These are phyloP conservation scores for Scedosporium apiospermum DNA, from an alignment of 2,329 filamentous ascomycete genomes.

Conservation along the genomic window DNA sequence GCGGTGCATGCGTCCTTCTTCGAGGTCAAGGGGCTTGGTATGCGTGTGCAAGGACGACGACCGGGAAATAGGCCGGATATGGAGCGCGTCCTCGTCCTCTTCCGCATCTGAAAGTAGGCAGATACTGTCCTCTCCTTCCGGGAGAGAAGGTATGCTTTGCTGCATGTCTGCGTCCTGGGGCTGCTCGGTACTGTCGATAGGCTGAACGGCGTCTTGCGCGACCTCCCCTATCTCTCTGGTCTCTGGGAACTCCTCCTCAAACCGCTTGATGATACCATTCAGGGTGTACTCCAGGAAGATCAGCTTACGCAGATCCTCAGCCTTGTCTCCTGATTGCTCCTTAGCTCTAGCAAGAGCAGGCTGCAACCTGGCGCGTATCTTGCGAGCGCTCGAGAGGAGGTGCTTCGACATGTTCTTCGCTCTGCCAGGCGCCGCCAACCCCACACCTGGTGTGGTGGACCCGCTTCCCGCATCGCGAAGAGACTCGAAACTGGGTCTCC, in stretches of 20 bases:
- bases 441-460: constrained; percentile 26
- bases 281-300: constrained; percentile 83
- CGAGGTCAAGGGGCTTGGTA: constrained; percentile 43
- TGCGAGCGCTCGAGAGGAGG: constrained; percentile 74
- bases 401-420: constrained; percentile 93
- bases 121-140: constrained; percentile 33
- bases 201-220: neutral
- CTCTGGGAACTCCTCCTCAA: constrained; percentile 93
- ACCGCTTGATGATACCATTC: constrained; percentile 84
- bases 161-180: neutral
- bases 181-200: constrained; percentile 4
- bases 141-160: constrained; percentile 18
- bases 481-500: constrained; percentile 42
- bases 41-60: constrained; percentile 40
- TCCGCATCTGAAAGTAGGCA: neutral
- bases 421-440: constrained; percentile 43
- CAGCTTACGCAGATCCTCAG: constrained; percentile 66
- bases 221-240: constrained; percentile 42
- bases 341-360: constrained; percentile 70
- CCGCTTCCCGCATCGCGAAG: constrained; percentile 43
- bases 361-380: constrained; percentile 75
- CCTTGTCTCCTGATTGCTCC: constrained; percentile 59
- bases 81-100: constrained; percentile 36
- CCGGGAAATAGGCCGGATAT: constrained; percentile 33
- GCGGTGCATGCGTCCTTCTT: constrained; percentile 47